Percentiles rank a stretch among this genome's conserved stretches.
phyloP scores from a whole-genome alignment of 306 rosid genomes.

The Cucumis cinereus region DNA sequence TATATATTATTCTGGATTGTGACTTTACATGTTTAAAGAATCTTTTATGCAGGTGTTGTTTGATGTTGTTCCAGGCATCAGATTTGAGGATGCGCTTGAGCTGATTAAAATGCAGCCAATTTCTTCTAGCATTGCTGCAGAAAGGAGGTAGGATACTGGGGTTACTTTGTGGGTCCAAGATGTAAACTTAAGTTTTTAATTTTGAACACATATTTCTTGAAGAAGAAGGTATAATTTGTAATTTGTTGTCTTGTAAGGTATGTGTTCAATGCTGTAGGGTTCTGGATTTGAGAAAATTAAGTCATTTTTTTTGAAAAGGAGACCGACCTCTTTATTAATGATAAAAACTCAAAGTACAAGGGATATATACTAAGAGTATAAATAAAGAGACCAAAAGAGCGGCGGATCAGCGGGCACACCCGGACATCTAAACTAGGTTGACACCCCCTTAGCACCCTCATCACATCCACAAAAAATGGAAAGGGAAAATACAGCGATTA shows the following conservation, averaged over 20 bases:
- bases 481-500: too few species aligned
- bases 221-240: not conserved
- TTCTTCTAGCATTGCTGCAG: slow-evolving; percentile 54
- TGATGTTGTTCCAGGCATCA: slow-evolving; percentile 94
- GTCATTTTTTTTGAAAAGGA: not conserved
- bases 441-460: too few species aligned
- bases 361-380: too few species aligned
- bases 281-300: not conserved
- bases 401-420: too few species aligned
- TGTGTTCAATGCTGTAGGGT: not conserved
- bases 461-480: too few species aligned
- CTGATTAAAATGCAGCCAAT: slow-evolving; percentile 83
- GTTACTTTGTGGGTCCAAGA: not conserved
- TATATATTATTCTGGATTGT: not conserved
- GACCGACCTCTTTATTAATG: too few species aligned
- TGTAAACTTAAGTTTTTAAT: slow-evolving; percentile 2
- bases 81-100: slow-evolving; percentile 78
- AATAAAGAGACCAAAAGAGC: too few species aligned
- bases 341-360: too few species aligned
- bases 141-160: slow-evolving; percentile 55
- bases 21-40: slow-evolving; percentile 17
- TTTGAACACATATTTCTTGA: not conserved
- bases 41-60: slow-evolving; percentile 71
- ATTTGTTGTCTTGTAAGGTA: not conserved
- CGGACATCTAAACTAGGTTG: too few species aligned